Conservation (phyloP, 176 grass and related monocot genomes). For the Tuctoria greenei region DNA sequence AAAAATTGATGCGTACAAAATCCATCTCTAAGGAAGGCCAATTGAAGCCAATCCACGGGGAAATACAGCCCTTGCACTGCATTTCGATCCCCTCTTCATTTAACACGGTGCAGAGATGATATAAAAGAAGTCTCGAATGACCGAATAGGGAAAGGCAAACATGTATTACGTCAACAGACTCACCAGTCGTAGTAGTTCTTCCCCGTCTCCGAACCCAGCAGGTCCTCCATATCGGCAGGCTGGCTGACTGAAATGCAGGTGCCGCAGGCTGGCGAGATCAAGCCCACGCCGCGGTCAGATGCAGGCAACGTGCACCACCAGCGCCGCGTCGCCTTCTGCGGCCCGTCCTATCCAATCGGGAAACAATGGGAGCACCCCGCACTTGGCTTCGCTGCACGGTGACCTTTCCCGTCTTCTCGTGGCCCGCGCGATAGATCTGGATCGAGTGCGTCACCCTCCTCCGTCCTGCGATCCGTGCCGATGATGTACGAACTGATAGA, state of each 20-base stretch:
- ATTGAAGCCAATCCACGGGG: neutral
- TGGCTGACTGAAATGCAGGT: neutral
- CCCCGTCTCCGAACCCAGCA: conserved; percentile 74
- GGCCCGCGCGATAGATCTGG: neutral
- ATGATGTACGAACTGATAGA: neutral
- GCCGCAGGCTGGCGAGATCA: conserved; percentile 25
- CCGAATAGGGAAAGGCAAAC: neutral
- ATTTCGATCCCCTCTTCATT: neutral
- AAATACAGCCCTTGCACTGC: neutral
- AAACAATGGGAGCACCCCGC: neutral
- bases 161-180: neutral
- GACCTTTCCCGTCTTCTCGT: neutral
- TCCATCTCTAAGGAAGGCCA: neutral
- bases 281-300: conserved; percentile 40
- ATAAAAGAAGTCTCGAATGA: neutral
- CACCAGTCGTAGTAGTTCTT: conserved; percentile 99
- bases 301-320: conserved; percentile 37
- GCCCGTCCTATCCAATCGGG: conserved; percentile 40
- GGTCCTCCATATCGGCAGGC: conserved; percentile 73
- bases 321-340: neutral
- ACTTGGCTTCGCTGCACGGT: neutral
- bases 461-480: neutral
- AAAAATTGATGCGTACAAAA: conserved; percentile 4
- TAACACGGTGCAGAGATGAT: neutral
- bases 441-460: neutral